Evolutionary conservation across 352 stramenopile genomes (phyloP).

Genomic region (Globisporangium lucens): DNA sequence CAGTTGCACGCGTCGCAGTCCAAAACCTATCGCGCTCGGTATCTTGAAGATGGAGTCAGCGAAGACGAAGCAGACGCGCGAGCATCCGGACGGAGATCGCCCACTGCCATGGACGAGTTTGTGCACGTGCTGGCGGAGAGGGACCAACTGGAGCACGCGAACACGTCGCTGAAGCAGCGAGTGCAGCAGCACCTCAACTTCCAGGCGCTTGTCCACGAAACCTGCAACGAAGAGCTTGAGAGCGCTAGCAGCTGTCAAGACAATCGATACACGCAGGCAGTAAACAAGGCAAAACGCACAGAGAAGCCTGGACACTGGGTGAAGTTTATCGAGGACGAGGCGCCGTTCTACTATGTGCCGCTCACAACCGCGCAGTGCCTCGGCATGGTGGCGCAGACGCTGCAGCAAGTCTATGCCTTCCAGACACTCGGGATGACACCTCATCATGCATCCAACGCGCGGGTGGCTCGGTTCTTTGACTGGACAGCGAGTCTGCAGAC

Average conservation of each 20-base stretch:
- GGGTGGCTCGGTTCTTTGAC: neutral
- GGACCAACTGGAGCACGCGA: neutral
- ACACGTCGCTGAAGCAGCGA: neutral
- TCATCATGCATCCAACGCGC: neutral
- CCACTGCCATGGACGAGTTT: constrained; percentile 3
- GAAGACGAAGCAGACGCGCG: neutral
- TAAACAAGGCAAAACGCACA: neutral
- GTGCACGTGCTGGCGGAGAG: constrained; percentile 4
- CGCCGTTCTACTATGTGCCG: constrained; percentile 4
- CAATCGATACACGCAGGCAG: neutral
- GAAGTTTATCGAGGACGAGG: neutral
- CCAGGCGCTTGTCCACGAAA: neutral
- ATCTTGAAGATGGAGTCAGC: neutral
- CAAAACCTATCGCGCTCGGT: neutral
- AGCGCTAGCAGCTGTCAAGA: neutral
- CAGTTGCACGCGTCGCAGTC: constrained; percentile 1
- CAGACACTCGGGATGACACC: neutral
- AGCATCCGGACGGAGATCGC: neutral
- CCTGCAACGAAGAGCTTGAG: neutral
- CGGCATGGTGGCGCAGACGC: neutral
- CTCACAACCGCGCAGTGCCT: neutral
- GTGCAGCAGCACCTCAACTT: neutral
- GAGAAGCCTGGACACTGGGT: neutral
- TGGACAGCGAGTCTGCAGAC: constrained; percentile 1
- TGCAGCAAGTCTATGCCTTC: constrained; percentile 5